These are phyloP conservation scores for Vachellia collinsii DNA, from an alignment of 306 rosid species.

Conservation along the genomic window DNA sequence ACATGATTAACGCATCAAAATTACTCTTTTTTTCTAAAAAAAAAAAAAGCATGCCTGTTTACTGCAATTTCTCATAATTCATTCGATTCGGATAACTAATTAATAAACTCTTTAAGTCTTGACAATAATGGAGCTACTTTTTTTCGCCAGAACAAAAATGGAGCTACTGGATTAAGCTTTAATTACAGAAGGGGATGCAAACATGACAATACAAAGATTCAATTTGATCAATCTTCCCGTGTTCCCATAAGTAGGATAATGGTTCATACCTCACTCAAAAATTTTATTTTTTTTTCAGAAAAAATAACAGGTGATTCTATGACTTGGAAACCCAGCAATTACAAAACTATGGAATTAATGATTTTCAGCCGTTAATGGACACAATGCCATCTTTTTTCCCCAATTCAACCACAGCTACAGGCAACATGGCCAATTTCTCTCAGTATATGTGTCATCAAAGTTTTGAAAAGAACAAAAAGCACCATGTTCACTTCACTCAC, in stretches of 20 bases:
- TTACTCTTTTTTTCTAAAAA: background rate
- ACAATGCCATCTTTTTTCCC: background rate
- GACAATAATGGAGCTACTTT: background rate
- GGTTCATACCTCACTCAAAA: background rate
- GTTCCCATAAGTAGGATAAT: background rate
- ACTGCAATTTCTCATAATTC: background rate
- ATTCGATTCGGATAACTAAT: background rate
- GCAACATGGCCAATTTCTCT: background rate
- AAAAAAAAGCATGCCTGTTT: background rate
- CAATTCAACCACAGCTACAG: slow-evolving; percentile 12
- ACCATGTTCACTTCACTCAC: slow-evolving; percentile 29
- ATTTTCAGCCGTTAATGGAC: background rate
- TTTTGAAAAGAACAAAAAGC: slow-evolving; percentile 5
- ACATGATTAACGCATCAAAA: background rate
- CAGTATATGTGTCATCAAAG: background rate
- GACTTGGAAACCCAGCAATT: background rate
- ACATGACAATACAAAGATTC: background rate
- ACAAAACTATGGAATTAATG: background rate
- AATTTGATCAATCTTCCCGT: background rate
- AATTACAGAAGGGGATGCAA: background rate
- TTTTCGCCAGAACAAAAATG: background rate
- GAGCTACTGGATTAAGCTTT: background rate
- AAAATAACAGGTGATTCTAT: background rate
- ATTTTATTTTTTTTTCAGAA: background rate
- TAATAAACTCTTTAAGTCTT: background rate